Base-by-base conservation (phyloP, 306 rosid genomes). In the Vigna mungo region DNA sequence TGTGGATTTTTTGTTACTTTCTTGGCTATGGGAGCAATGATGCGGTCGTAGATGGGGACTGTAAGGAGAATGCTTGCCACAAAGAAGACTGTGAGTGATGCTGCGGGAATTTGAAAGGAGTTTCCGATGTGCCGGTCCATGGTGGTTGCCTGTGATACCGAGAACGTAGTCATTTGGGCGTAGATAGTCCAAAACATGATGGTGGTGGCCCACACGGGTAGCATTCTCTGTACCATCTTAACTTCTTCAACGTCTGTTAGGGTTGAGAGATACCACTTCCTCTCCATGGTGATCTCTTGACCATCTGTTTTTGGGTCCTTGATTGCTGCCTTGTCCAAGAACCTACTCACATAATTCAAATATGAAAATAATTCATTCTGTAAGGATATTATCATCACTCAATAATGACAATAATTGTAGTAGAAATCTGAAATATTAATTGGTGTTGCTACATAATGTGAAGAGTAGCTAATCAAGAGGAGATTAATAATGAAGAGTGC, bases 151-250 rank as follows among this genome's bases (percentile, higher is more conserved):
- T 94, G 98, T 27, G 93, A 80, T 0, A 92, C 96, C 0, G 94
- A 92, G 81, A 94, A 92, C 20, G 97, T 94, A 14, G 88, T 86
- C 94, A 94, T 89, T 76, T 94, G 98, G 41, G 97, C 97, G 48
- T 92, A 85, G 9, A 89, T 78, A 4, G 94, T 89, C 97, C 96
- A 94, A 51, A 94, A 92, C 46, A 92, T 80, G 12, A 94, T 90
- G 32, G 93, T 86, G 3, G 96, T 89, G 47, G 96, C 98, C 98
- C 98, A 92, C 10, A 94, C 89, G 11, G 98, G 97, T 21, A 92
- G 16, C 93, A 94, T 90, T 80, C 92, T 73, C 47, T 81, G 27
- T 1, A 94, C 80, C 58, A 85, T 11, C 74, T 92, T 94, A 8
- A 92, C 96, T 85, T 94, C 98, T 79, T 94, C 97, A 1, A 94